A percentile compares a stretch with the other conserved stretches of the same genome.
phyloP scores from a whole-genome alignment of 164 flowering plant genomes.

The Kingdonia uniflora region DNA sequence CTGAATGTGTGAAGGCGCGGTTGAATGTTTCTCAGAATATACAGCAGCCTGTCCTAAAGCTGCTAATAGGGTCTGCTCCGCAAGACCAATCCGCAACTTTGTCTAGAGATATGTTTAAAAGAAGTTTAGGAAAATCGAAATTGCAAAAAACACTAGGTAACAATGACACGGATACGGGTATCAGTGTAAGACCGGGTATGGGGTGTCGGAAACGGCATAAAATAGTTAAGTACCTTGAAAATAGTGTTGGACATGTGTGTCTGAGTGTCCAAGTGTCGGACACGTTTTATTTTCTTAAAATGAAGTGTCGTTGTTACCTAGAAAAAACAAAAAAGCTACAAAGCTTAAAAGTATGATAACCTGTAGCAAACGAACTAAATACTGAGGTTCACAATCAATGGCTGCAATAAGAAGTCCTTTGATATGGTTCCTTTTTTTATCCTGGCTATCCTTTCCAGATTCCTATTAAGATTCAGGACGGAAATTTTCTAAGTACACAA shows the following conservation, averaged over 20 bases:
- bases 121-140: conserved; percentile 8
- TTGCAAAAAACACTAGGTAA: too few species aligned
- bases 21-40: conserved; percentile 50
- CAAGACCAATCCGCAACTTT: conserved; percentile 83
- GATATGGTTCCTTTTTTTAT: conserved; percentile 83
- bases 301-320: too few species aligned
- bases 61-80: conserved; percentile 86
- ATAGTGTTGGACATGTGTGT: too few species aligned
- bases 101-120: conserved; percentile 37
- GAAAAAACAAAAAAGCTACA: neutral
- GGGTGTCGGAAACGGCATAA: too few species aligned
- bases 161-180: too few species aligned
- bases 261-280: too few species aligned
- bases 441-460: conserved; percentile 88
- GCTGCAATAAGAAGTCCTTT: conserved; percentile 91
- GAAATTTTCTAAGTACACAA: too few species aligned
- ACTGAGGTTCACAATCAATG: conserved; percentile 90
- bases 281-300: too few species aligned
- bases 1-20: conserved; percentile 44
- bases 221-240: too few species aligned
- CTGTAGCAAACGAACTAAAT: conserved; percentile 86
- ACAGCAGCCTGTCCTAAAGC: conserved; percentile 91
- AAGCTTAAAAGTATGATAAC: conserved; percentile 25
- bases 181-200: too few species aligned
- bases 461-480: conserved; percentile 31